A percentile compares a stretch with the other conserved stretches of the same genome.
These are phyloP conservation scores for Samsoniella hepiali DNA, from an alignment of 2,329 filamentous ascomycete species.

Conservation along the genomic window DNA sequence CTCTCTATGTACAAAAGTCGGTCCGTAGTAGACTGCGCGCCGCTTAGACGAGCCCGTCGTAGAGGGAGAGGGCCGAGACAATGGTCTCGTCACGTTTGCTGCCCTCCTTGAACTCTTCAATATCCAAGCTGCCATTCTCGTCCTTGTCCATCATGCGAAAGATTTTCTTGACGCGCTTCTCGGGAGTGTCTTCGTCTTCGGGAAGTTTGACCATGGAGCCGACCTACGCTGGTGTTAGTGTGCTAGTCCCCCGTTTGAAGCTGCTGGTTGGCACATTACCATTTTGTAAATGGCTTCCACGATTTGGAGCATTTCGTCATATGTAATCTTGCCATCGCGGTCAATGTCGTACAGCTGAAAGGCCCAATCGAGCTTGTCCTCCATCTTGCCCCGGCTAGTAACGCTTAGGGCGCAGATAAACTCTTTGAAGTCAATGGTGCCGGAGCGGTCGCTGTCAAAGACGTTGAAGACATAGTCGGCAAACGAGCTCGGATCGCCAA, in stretches of 20 bases:
- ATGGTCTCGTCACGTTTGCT: conserved; percentile 99
- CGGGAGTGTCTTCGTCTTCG: conserved; percentile 96
- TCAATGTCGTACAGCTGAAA: conserved; percentile 99
- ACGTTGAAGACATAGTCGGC: conserved; percentile 99
- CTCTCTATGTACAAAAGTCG: conserved; percentile 14
- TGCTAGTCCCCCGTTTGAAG: background rate
- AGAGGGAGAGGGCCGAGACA: conserved; percentile 91
- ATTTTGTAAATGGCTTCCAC: conserved; percentile 99
- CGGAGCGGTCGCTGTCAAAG: conserved; percentile 95
- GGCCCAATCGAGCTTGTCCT: conserved; percentile 98
- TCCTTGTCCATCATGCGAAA: conserved; percentile 99
- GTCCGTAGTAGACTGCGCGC: background rate
- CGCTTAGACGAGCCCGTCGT: conserved; percentile 82
- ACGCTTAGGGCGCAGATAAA: conserved; percentile 98
- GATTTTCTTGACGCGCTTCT: conserved; percentile 97
- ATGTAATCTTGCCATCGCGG: conserved; percentile 97
- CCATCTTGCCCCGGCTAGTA: conserved; percentile 96
- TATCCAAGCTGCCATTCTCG: conserved; percentile 93
- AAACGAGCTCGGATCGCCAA: conserved; percentile 94
- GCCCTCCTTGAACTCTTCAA: conserved; percentile 98
- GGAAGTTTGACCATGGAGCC: conserved; percentile 99
- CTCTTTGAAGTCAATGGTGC: conserved; percentile 98
- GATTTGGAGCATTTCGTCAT: conserved; percentile 98
- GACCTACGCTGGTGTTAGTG: conserved; percentile 54
- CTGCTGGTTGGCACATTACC: conserved; percentile 53